These are phyloP conservation scores for Xylariaceae sp. DNA, from an alignment of 2,329 filamentous ascomycete genomes.

Conservation along the genomic window DNA sequence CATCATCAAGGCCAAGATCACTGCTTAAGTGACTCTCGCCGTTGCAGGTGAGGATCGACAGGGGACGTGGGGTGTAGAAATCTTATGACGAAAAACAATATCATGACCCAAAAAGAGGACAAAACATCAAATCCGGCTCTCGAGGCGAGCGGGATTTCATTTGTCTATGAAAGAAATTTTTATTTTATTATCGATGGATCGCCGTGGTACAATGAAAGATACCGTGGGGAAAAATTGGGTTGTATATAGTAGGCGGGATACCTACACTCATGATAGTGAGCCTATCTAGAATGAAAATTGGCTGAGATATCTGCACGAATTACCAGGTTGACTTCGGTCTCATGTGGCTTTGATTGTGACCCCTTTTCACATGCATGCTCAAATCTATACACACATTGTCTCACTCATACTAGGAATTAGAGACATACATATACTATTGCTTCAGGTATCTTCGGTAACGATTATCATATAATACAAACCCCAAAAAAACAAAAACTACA, in stretches of 20 bases:
- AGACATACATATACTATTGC: no score
- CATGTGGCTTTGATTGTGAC: background rate
- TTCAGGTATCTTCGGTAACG: no score
- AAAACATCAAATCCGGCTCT: background rate
- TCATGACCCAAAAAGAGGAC: background rate
- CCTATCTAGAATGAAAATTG: constrained; percentile 5
- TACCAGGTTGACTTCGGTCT: background rate
- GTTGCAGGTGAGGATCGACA: background rate
- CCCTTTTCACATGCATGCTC: no score
- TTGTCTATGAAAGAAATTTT: background rate
- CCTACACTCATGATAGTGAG: background rate
- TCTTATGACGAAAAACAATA: background rate
- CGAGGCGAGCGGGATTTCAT: background rate
- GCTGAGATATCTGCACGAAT: background rate
- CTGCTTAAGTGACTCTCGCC: constrained; percentile 32
- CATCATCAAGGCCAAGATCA: constrained; percentile 82
- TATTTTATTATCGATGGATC: background rate
- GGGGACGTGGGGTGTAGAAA: background rate
- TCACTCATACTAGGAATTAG: no score
- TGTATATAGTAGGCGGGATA: background rate
- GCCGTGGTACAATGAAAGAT: background rate
- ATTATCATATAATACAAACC: background rate
- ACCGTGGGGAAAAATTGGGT: background rate
- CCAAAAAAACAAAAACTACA: background rate
- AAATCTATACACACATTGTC: no score